These are phyloP conservation scores for Leptographium lundbergii DNA, from an alignment of 2,329 filamentous ascomycete genomes.

Conservation along the genomic window DNA sequence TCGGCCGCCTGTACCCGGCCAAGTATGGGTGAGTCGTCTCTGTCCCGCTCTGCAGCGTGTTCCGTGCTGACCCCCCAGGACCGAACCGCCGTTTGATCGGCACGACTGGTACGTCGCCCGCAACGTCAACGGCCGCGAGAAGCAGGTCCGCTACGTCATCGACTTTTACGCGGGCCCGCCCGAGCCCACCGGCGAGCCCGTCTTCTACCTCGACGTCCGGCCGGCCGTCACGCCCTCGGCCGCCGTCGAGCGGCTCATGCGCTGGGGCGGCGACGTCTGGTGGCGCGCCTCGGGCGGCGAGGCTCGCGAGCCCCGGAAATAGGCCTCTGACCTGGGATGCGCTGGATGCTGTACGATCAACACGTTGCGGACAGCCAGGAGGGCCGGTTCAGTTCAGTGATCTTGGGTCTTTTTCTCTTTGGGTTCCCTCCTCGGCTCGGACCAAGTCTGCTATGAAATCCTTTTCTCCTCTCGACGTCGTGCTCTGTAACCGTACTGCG, in stretches of 20 bases:
- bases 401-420: background rate
- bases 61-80: conserved; percentile 34
- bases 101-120: conserved; percentile 94
- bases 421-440: no score
- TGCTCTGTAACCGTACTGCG: no score
- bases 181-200: conserved; percentile 75
- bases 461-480: background rate
- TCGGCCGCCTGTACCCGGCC: conserved; percentile 67
- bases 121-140: conserved; percentile 50
- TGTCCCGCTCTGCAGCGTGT: no score
- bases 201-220: conserved; percentile 90
- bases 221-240: conserved; percentile 74
- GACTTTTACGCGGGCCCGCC: conserved; percentile 86
- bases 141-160: conserved; percentile 86
- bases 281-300: conserved; percentile 72
- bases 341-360: background rate
- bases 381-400: background rate
- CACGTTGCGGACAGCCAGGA: background rate
- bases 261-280: conserved; percentile 92
- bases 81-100: conserved; percentile 82
- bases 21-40: conserved; percentile 54
- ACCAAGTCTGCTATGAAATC: background rate
- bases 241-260: conserved; percentile 67
- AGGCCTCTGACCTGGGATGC: background rate
- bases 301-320: conserved; percentile 30